Base-by-base conservation (phyloP, 345 rosid species). In the Eucalyptus polybractea region DNA sequence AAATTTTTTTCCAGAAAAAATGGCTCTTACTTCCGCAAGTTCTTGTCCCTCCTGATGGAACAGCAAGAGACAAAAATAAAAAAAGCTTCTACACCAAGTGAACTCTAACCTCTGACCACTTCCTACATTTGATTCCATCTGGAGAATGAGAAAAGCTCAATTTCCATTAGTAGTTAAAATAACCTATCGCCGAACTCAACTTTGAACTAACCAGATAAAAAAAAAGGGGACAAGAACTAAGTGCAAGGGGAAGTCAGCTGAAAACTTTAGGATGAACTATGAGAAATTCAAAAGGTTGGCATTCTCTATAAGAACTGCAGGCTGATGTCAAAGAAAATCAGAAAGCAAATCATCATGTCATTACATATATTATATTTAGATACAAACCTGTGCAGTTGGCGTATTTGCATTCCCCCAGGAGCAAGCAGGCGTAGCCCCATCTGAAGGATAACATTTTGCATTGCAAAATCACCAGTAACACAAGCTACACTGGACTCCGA, bases 401-500 rank as follows among this genome's bases (percentile, higher is more conserved):
- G 97, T 88, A 98, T 97, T 90, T 98, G 99, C 95, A 93, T 94
- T 88, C 99, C 99, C 58, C 97, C 97, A 15, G 99, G 96, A 87
- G 99, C 99, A 89, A 97, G 92, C 65, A 98, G 92, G 56, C 99
- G 95, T 89, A 98, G 95, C 40, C 99, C 99, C 96, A 98, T 96
- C 94, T 96, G 99, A 88, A 98, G 95, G 86, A 98, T 94, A 91
- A 96, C 99, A 92, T 98, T 98, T 92, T 98, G 99, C 99, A 97
- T 97, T 5, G 99, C 99, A 91, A 89, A 97, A 92, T 98, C 99
- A 89, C 96, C 93, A 86, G 99, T 98, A 86, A 98, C 93, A 91
- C 99, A 97, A 89, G 99, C 99, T 29, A 98, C 96, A 90, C 94
- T 95, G n/a, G 99, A 98, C 90, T 98, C 99, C 3, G 99, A 96